These are phyloP conservation scores for Strigomonas culicis DNA, from an alignment of 208 protist species.

Conservation along the genomic window DNA sequence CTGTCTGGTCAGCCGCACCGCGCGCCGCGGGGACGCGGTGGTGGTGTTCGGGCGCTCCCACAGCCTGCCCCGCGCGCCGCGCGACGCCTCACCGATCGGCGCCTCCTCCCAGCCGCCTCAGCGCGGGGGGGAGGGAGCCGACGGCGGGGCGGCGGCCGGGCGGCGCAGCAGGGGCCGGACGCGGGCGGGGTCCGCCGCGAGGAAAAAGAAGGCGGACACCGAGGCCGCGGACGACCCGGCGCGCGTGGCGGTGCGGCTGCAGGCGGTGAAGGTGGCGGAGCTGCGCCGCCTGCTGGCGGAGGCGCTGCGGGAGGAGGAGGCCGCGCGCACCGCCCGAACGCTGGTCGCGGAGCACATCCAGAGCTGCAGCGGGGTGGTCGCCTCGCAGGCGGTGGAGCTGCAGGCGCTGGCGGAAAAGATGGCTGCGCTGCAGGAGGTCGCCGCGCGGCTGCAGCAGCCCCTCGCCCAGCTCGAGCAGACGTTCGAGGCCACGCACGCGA, in stretches of 20 bases:
- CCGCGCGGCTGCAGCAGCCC: conserved; percentile 33
- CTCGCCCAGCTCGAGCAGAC: conserved; percentile 53
- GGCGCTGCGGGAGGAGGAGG: conserved; percentile 38
- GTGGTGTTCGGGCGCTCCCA: neutral
- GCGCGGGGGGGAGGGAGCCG: too few relatives aligned
- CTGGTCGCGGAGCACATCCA: conserved; percentile 56
- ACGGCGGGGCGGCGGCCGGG: neutral
- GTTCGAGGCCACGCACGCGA: conserved; percentile 76
- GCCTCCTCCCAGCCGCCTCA: neutral
- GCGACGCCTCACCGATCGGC: neutral
- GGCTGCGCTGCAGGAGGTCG: conserved; percentile 33
- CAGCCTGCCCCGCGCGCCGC: neutral
- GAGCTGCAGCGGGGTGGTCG: conserved; percentile 49
- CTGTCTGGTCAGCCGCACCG: neutral
- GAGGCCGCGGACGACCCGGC: conserved; percentile 8
- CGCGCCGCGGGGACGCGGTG: neutral
- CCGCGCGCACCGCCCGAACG: conserved; percentile 36
- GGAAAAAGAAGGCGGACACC: neutral
- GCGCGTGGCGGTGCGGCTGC: conserved; percentile 34
- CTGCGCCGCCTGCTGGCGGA: conserved; percentile 48
- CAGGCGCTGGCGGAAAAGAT: conserved; percentile 39
- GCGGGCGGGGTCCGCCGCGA: neutral
- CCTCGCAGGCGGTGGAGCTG: conserved; percentile 54
- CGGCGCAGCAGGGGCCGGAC: neutral
- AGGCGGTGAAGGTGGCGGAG: conserved; percentile 61